phyloP scores from a whole-genome alignment of 2,329 filamentous ascomycete genomes.

The Fusarium multiceps region DNA sequence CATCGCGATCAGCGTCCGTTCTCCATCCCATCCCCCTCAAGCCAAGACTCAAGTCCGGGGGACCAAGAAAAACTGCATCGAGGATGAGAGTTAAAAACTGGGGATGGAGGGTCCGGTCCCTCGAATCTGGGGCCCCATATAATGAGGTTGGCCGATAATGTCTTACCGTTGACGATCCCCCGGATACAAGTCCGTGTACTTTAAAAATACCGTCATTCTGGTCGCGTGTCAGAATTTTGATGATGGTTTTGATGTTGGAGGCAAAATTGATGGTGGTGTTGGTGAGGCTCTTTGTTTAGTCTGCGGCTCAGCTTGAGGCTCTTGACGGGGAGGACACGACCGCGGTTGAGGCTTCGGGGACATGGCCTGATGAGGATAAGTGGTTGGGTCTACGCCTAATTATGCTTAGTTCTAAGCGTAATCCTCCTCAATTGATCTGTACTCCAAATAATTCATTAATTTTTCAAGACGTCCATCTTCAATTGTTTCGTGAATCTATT shows the following conservation, averaged over 20 bases:
- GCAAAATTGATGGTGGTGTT: background rate
- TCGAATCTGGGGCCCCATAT: slow-evolving; percentile 4
- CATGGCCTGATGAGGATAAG: background rate
- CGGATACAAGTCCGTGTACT: background rate
- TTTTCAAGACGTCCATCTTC: background rate
- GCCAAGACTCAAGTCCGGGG: slow-evolving; percentile 2
- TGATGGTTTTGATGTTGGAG: background rate
- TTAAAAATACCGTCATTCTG: background rate
- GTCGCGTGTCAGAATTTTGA: too few species aligned
- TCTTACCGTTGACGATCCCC: background rate
- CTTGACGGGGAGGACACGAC: background rate
- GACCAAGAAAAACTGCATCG: background rate
- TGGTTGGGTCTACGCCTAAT: background rate
- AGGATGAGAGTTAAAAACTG: background rate
- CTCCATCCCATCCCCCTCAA: background rate
- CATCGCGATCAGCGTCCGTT: background rate
- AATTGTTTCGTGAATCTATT: background rate
- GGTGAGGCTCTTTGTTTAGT: background rate
- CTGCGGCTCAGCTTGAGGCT: slow-evolving; percentile 9
- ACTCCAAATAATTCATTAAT: background rate
- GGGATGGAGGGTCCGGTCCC: background rate
- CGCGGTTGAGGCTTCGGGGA: background rate
- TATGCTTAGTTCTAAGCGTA: background rate
- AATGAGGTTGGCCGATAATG: slow-evolving; percentile 2
- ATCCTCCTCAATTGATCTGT: background rate